Base-by-base conservation (phyloP, 2,329 filamentous ascomycete species). In the Shiraia sp. region DNA sequence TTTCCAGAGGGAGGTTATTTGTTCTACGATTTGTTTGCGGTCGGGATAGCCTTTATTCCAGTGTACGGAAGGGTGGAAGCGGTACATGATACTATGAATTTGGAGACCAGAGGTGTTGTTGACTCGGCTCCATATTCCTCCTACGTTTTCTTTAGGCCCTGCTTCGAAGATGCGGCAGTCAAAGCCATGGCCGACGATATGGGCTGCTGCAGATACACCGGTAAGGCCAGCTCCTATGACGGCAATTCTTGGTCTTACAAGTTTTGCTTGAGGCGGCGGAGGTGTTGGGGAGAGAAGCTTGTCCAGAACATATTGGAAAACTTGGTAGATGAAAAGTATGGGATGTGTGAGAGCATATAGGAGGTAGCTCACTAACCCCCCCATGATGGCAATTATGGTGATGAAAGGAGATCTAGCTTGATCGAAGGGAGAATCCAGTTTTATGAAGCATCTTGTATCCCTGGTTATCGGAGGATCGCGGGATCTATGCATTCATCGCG, bases 71-170 rank as follows among this genome's bases (percentile, higher is more conserved):
- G 90, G 90, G 53, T 92, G 87, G 65, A 95, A 95, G 15, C 89
- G 81, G 67, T 92, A 95, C 88, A 93, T 93, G 43, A 91, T 68
- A 14, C 84, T 88, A 65, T 95, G 88, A 15, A 95, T 91, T 60
- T 93, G 88, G 1, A 95, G 78, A 12, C 87, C 82, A 0, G 87
- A 91, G 0, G 87, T 91, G 36, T 87, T 87, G 72, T 93, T 92
- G 28, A 93, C 87, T 67, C 80, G 79, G 61, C 83, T 88, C 88
- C 88, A 92, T 24, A 92, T 92, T 0, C 88, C 88, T 12, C 88
- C 88, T 0, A 95, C 66, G 16, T 81, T 76, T 12, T 87, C 78
- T 49, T 82, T 75, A 3, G 76, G 69, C 1, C 86, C 86, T 6
- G 82, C 80, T 63, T 95, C 89, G 52, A 95, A 95, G 27, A 95